Base-by-base conservation (phyloP, 371 early-diverging fungal genomes). In the Ordospora pajunii region DNA sequence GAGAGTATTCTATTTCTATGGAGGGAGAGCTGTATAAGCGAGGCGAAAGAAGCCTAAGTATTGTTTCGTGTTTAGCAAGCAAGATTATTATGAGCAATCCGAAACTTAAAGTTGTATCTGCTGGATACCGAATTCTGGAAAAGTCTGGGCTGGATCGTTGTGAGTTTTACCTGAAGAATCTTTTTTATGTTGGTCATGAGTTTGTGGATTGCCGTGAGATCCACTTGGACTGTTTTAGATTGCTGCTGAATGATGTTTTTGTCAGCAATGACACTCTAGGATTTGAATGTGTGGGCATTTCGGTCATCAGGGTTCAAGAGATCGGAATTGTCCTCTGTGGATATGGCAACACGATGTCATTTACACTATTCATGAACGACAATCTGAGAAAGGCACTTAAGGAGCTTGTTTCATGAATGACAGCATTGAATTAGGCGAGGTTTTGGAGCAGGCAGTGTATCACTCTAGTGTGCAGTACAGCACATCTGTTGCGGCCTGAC, bases 51-150 rank as follows among this genome's bases (percentile, higher is more conserved):
- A 64, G 37, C 11, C 27, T 78, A 43, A 74, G 64, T 17, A 19
- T 21, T 49, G 52, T 74, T 14, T 32, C 58, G 0, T 11, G 44
- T 0, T 8, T 45, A 9, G 27, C 50, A 25, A 37, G 11, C 14
- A 23, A 44, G 22, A 22, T 74, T 37, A 65, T 78, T 43, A 44
- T 14, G 12, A 45, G 23, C 6, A 73, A 74, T 64, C 70, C 72
- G 27, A 73, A 54, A 11, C 46, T 74, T 27, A 78, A 75, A 32
- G 49, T 79, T 25, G 44, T 68, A 32, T 58, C 45, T 67, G 42
- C 42, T n/a, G 79, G 79, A 10, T 67, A 58, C 40, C 69, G 71
- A 25, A 46, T 62, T 9, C 66, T 75, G 27, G 58, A 62, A 19
- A 17, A 46, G 22, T 50, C 45, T 37, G 68, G 64, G 21, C 19